A percentile compares a stretch with the other conserved stretches of the same genome.
Evolutionary conservation across 2,329 filamentous ascomycete genomes (phyloP).

Genomic region (Sclerotinia spermophila): DNA sequence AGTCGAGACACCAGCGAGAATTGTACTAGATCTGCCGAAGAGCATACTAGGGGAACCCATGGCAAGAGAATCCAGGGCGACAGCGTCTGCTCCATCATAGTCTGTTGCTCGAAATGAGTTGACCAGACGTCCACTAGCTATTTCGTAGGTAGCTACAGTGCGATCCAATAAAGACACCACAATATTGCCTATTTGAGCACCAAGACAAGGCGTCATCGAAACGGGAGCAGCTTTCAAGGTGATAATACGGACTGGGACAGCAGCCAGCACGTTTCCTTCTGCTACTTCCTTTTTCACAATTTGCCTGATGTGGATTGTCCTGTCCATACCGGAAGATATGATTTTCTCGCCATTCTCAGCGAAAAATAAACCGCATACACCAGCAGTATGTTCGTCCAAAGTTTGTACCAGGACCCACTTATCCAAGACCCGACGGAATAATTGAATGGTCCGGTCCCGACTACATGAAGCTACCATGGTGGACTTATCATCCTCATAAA

Average conservation of each 20-base stretch:
- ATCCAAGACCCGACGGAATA: slow-evolving; percentile 64
- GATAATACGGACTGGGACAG: slow-evolving; percentile 71
- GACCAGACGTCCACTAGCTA: slow-evolving; percentile 65
- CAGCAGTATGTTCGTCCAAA: slow-evolving; percentile 83
- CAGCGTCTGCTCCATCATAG: slow-evolving; percentile 73
- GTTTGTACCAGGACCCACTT: slow-evolving; percentile 81
- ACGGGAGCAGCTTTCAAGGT: slow-evolving; percentile 82
- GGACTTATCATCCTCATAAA: slow-evolving; percentile 59
- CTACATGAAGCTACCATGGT: slow-evolving; percentile 77
- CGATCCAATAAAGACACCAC: slow-evolving; percentile 60
- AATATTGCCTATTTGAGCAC: slow-evolving; percentile 48
- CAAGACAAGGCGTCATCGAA: slow-evolving; percentile 70
- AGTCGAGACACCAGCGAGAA: slow-evolving; percentile 84
- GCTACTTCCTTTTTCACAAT: slow-evolving; percentile 66
- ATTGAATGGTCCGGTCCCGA: slow-evolving; percentile 85
- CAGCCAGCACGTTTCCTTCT: slow-evolving; percentile 61
- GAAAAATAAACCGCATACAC: slow-evolving; percentile 75
- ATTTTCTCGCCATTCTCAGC: slow-evolving; percentile 63
- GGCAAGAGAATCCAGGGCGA: slow-evolving; percentile 75
- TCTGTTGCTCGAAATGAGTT: slow-evolving; percentile 81
- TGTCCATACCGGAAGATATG: slow-evolving; percentile 83
- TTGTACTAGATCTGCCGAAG: slow-evolving; percentile 49
- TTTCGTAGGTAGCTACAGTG: slow-evolving; percentile 57
- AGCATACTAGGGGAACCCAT: slow-evolving; percentile 55
- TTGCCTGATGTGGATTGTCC: slow-evolving; percentile 80